Percentiles rank a stretch among this genome's conserved stretches.
Evolutionary conservation across 1,139 yeast species (phyloP).

Genomic region (Candida buenavistaensis): DNA sequence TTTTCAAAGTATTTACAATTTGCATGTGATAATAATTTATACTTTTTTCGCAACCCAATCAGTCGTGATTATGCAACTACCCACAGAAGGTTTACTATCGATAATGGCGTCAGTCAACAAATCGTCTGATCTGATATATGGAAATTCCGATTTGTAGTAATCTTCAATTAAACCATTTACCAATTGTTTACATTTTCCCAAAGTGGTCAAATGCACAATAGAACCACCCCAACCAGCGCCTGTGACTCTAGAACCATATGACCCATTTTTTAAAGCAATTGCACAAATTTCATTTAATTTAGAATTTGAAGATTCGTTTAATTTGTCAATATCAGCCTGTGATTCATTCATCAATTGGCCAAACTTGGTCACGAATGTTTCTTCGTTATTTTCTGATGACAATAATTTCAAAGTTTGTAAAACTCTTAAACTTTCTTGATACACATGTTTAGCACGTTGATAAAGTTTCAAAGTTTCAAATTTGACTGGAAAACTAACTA

Average conservation of each 20-base stretch:
- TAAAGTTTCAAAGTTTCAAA: slow-evolving; percentile 56
- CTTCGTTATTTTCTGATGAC: slow-evolving; percentile 17
- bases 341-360: slow-evolving; percentile 63
- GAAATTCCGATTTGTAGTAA: slow-evolving; percentile 52
- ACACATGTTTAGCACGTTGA: slow-evolving; percentile 64
- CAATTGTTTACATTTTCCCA: slow-evolving; percentile 44
- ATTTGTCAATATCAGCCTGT: slow-evolving; percentile 50
- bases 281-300: slow-evolving; percentile 53
- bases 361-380: slow-evolving; percentile 36
- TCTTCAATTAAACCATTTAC: slow-evolving; percentile 45
- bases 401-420: slow-evolving; percentile 49
- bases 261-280: slow-evolving; percentile 56
- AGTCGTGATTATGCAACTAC: slow-evolving; percentile 38
- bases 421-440: slow-evolving; percentile 62
- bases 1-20: too few species aligned
- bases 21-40: too few species aligned
- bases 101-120: slow-evolving; percentile 52
- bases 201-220: slow-evolving; percentile 60
- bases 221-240: slow-evolving; percentile 89
- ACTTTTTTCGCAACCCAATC: too few species aligned
- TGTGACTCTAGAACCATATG: slow-evolving; percentile 68
- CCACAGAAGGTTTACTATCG: slow-evolving; percentile 59
- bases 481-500: slow-evolving; percentile 57
- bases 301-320: slow-evolving; percentile 56
- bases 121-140: slow-evolving; percentile 43